Evolutionary conservation across 345 rosid genomes (phyloP).

Genomic region (Microthlaspi erraticum): DNA sequence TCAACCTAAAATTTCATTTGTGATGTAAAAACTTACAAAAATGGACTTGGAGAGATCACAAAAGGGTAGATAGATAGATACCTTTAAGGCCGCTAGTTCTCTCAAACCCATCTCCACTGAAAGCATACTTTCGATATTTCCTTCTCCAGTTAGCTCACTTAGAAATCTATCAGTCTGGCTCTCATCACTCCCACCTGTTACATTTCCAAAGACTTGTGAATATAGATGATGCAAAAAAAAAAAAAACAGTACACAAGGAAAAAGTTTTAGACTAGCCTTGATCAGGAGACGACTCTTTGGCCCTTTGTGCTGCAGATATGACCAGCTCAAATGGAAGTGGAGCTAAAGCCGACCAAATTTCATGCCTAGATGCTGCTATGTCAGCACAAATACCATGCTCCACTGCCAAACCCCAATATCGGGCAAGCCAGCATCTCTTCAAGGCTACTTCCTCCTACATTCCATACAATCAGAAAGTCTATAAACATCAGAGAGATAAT

Average conservation of each 20-base stretch:
- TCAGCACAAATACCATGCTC: constrained; percentile 92
- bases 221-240: background rate
- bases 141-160: constrained; percentile 90
- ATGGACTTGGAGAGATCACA: background rate
- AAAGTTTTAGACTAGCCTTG: constrained; percentile 59
- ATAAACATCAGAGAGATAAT: constrained; percentile 10
- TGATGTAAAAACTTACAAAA: background rate
- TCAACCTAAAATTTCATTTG: constrained; percentile 63
- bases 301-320: constrained; percentile 95
- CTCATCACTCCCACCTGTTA: constrained; percentile 60
- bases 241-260: constrained; percentile 2
- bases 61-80: constrained; percentile 44
- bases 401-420: constrained; percentile 95
- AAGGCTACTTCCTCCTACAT: constrained; percentile 95
- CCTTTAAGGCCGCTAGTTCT: constrained; percentile 93
- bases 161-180: constrained; percentile 60
- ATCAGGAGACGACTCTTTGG: constrained; percentile 73
- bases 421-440: constrained; percentile 99
- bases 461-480: constrained; percentile 37
- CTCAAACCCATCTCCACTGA: constrained; percentile 97
- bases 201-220: constrained; percentile 26
- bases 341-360: constrained; percentile 92
- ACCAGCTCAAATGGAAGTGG: constrained; percentile 98
- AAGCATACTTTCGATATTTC: constrained; percentile 98
- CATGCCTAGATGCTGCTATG: constrained; percentile 80